These are phyloP conservation scores for Pestalotiopsis sp. DNA, from an alignment of 2,329 filamentous ascomycete genomes.

Conservation along the genomic window DNA sequence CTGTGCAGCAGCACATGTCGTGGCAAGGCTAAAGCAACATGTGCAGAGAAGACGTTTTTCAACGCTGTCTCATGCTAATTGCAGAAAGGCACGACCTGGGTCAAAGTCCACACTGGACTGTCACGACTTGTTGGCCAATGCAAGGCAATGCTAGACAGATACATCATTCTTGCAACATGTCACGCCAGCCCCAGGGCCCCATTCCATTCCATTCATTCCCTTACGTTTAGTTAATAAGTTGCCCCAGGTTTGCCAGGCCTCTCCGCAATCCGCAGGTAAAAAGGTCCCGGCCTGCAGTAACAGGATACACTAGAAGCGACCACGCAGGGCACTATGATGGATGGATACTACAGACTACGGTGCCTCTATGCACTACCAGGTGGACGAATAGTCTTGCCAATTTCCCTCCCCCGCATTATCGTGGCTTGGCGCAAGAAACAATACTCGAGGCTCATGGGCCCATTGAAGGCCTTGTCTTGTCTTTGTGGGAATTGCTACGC, in stretches of 20 bases:
- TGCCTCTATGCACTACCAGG: background rate
- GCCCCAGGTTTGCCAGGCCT: background rate
- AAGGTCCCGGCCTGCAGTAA: background rate
- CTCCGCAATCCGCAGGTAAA: background rate
- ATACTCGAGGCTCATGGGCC: background rate
- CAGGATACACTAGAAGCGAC: background rate
- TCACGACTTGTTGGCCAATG: background rate
- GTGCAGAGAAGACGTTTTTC: background rate
- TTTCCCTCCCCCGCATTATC: background rate
- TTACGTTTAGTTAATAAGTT: too few species aligned
- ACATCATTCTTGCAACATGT: background rate
- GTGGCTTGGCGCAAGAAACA: background rate
- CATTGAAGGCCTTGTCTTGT: background rate
- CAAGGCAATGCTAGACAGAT: background rate
- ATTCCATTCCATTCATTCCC: background rate
- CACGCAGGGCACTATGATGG: background rate
- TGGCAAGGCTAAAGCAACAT: background rate
- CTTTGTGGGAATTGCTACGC: background rate
- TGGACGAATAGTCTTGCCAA: background rate
- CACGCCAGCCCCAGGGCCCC: background rate
- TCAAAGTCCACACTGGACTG: background rate
- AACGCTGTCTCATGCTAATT: background rate
- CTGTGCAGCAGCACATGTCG: background rate
- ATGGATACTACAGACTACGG: background rate
- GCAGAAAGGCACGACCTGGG: background rate